phyloP scores from a whole-genome alignment of 2,329 filamentous ascomycete genomes.

The Acrodontium crateriforme region DNA sequence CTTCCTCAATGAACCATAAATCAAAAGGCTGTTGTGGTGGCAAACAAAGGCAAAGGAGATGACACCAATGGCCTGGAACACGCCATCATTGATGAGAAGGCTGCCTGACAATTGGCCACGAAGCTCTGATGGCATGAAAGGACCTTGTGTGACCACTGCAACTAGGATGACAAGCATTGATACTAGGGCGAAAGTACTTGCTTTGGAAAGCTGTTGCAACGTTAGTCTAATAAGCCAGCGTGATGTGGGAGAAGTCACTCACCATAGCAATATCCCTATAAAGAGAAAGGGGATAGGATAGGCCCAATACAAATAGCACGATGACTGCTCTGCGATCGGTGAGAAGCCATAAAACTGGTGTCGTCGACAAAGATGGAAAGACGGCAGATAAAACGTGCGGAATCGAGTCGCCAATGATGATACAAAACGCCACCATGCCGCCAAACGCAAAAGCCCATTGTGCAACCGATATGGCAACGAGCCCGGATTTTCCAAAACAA shows the following conservation, averaged over 20 bases:
- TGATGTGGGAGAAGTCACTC: slow-evolving; percentile 15
- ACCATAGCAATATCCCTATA: slow-evolving; percentile 97
- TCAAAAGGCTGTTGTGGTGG: slow-evolving; percentile 91
- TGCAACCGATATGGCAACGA: slow-evolving; percentile 80
- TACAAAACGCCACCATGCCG: slow-evolving; percentile 95
- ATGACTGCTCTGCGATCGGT: slow-evolving; percentile 74
- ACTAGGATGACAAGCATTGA: slow-evolving; percentile 86
- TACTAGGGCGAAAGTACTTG: slow-evolving; percentile 79
- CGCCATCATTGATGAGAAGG: slow-evolving; percentile 67
- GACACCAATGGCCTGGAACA: slow-evolving; percentile 93
- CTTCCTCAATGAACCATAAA: slow-evolving; percentile 87
- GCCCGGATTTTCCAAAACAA: slow-evolving; percentile 77
- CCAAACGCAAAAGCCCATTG: slow-evolving; percentile 99
- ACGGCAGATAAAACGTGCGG: slow-evolving; percentile 74
- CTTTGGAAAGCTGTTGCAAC: slow-evolving; percentile 66
- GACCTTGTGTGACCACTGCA: slow-evolving; percentile 75
- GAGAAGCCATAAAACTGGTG: slow-evolving; percentile 69
- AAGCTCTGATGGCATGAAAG: slow-evolving; percentile 55
- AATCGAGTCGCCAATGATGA: slow-evolving; percentile 94
- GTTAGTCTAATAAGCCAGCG: slow-evolving; percentile 17
- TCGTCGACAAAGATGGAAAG: slow-evolving; percentile 59
- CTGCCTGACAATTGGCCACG: slow-evolving; percentile 58
- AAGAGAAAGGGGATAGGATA: slow-evolving; percentile 82
- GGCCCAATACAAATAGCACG: slow-evolving; percentile 67
- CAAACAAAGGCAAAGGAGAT: slow-evolving; percentile 84